phyloP scores from a whole-genome alignment of 176 grass and related monocot genomes.

The Musa schizocarpa region DNA sequence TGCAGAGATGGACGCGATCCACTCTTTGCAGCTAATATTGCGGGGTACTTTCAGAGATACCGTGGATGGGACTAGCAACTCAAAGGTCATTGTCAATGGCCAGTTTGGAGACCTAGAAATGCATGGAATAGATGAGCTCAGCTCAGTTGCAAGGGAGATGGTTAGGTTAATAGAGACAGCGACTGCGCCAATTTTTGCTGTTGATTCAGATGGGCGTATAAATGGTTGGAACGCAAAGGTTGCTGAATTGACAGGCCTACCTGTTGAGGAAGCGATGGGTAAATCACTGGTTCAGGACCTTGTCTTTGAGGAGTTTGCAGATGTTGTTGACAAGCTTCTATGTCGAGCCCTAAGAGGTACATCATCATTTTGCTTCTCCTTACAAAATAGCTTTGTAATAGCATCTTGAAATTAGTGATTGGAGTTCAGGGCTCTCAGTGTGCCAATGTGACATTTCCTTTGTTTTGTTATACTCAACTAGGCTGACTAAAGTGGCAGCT shows the following conservation, averaged over 20 bases:
- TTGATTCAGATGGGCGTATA: conserved; percentile 74
- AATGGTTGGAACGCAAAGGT: conserved; percentile 99
- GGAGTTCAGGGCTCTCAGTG: not conserved
- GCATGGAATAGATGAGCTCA: conserved; percentile 86
- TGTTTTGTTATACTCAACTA: conserved; percentile 1
- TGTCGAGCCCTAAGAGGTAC: conserved; percentile 65
- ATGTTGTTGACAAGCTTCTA: conserved; percentile 65
- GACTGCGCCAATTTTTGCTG: conserved; percentile 87
- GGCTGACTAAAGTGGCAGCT: not conserved
- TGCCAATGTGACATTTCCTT: not conserved
- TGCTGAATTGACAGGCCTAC: conserved; percentile 76
- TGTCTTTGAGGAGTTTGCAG: conserved; percentile 65
- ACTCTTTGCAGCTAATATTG: conserved; percentile 92
- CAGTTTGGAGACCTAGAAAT: conserved; percentile 64
- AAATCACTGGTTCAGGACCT: conserved; percentile 91
- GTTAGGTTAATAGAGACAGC: conserved; percentile 92
- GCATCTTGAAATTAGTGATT: not conserved
- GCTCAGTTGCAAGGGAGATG: conserved; percentile 86
- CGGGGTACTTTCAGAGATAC: conserved; percentile 66
- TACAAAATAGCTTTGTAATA: not conserved
- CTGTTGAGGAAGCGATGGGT: conserved; percentile 88
- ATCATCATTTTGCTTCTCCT: conserved; percentile 27
- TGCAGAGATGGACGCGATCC: conserved; percentile 94
- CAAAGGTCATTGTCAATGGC: conserved; percentile 55
- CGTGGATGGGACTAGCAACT: conserved; percentile 47